Percentiles rank a stretch among this genome's conserved stretches.
These are phyloP conservation scores for Xylariomycetidae sp. DNA, from an alignment of 2,329 filamentous ascomycete genomes.

Conservation along the genomic window DNA sequence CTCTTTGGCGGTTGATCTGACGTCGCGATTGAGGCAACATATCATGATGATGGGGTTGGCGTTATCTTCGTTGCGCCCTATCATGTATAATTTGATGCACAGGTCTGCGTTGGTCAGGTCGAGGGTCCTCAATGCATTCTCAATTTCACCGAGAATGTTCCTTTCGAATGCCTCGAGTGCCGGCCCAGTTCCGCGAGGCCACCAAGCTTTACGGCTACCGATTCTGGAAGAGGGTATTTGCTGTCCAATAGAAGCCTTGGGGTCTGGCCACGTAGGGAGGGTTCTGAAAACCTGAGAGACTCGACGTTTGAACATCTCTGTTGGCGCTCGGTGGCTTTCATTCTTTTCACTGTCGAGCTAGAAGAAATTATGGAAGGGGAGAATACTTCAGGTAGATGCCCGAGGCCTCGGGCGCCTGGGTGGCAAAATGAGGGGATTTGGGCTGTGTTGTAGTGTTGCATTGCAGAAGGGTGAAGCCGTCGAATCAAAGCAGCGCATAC, in stretches of 20 bases:
- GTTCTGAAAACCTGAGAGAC: no score
- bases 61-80: slow-evolving; percentile 5
- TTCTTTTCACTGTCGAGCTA: no score
- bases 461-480: no score
- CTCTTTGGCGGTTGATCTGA: slow-evolving; percentile 3
- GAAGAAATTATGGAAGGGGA: no score
- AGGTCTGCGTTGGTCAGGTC: slow-evolving; percentile 6
- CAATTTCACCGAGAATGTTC: slow-evolving; percentile 4
- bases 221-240: slow-evolving; percentile 4
- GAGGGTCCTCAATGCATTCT: neutral
- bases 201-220: slow-evolving; percentile 6
- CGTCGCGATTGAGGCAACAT: slow-evolving; percentile 5
- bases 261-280: no score
- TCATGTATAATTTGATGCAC: slow-evolving; percentile 11
- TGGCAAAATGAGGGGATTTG: no score
- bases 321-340: no score
- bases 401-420: no score
- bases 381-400: no score
- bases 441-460: no score
- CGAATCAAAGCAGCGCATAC: no score
- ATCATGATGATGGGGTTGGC: slow-evolving; percentile 9
- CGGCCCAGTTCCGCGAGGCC: slow-evolving; percentile 4
- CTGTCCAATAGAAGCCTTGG: slow-evolving; percentile 6
- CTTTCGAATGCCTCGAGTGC: slow-evolving; percentile 7
- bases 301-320: no score